These are phyloP conservation scores for Pythium chondricola DNA, from an alignment of 352 stramenopile genomes.

Conservation along the genomic window DNA sequence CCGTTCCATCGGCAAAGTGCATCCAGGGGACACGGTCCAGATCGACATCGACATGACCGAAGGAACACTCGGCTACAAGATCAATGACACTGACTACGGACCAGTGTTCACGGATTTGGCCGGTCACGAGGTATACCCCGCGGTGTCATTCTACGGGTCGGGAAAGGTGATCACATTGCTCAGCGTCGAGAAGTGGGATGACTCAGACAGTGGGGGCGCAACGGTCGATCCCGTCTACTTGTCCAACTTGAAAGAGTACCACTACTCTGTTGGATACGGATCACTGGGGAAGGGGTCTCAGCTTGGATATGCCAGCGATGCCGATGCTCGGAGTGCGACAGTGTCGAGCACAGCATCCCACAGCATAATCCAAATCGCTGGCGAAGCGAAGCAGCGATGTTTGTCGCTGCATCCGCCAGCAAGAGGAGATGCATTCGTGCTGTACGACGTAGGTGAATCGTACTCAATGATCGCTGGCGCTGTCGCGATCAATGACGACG, in stretches of 20 bases:
- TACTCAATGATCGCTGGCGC: conserved; percentile 48
- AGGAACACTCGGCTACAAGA: conserved; percentile 83
- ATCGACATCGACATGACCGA: conserved; percentile 87
- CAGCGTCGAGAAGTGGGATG: conserved; percentile 75
- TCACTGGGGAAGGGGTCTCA: conserved; percentile 69
- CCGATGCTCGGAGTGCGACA: conserved; percentile 1
- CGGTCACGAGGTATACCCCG: conserved; percentile 80
- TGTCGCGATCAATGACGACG: conserved; percentile 76
- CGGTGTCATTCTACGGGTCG: conserved; percentile 87
- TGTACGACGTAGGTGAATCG: conserved; percentile 70
- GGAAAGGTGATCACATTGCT: conserved; percentile 83
- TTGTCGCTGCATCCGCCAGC: conserved; percentile 74
- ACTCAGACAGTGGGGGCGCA: conserved; percentile 23
- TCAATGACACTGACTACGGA: conserved; percentile 87
- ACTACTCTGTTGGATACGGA: conserved; percentile 74
- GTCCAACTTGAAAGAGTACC: conserved; percentile 72
- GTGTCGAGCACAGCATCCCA: conserved; percentile 8
- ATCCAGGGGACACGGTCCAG: conserved; percentile 83
- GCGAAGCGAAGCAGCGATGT: conserved; percentile 64
- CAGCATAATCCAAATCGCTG: conserved; percentile 46
- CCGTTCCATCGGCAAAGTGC: conserved; percentile 81
- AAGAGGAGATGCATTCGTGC: conserved; percentile 63
- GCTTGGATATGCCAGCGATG: conserved; percentile 69
- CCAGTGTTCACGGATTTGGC: conserved; percentile 79
- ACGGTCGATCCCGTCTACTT: conserved; percentile 56